phyloP scores from a whole-genome alignment of 2,329 filamentous ascomycete species.

The Fusarium armeniacum region DNA sequence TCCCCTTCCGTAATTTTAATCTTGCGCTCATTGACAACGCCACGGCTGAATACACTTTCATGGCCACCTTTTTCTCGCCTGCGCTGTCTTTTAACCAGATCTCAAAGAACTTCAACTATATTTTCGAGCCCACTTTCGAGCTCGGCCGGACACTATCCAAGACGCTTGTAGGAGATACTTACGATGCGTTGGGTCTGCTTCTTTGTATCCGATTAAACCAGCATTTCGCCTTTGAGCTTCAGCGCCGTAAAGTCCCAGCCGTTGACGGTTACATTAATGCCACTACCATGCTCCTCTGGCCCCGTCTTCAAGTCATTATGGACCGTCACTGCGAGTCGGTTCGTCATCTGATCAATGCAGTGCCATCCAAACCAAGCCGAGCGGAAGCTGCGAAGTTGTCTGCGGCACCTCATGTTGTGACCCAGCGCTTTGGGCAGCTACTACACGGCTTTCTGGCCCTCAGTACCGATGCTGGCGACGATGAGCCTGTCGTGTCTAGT shows the following conservation, averaged over 20 bases:
- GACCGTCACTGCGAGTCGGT: conserved; percentile 92
- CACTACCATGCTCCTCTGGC: conserved; percentile 96
- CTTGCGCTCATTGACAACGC: conserved; percentile 94
- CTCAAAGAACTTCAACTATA: conserved; percentile 85
- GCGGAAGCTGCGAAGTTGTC: conserved; percentile 73
- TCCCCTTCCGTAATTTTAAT: conserved; percentile 94
- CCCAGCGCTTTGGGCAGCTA: conserved; percentile 95
- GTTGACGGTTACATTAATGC: conserved; percentile 94
- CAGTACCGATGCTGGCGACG: conserved; percentile 91
- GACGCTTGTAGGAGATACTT: conserved; percentile 79
- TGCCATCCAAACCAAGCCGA: conserved; percentile 61
- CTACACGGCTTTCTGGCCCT: conserved; percentile 86
- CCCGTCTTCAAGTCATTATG: conserved; percentile 93
- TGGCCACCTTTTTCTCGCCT: conserved; percentile 89
- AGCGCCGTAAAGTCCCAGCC: conserved; percentile 89
- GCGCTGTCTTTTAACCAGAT: conserved; percentile 81
- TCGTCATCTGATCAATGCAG: conserved; percentile 70
- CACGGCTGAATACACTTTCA: conserved; percentile 93
- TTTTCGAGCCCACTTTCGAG: conserved; percentile 91
- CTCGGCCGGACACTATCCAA: conserved; percentile 84
- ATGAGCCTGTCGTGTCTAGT: conserved; percentile 90
- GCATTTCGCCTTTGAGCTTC: conserved; percentile 92
- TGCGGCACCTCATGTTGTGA: conserved; percentile 89
- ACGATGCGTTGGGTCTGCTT: conserved; percentile 87
- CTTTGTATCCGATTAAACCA: conserved; percentile 96